A percentile compares a stretch with the other conserved stretches of the same genome.
phyloP scores from a whole-genome alignment of 2,329 filamentous ascomycete genomes.

The Fusarium piperis region DNA sequence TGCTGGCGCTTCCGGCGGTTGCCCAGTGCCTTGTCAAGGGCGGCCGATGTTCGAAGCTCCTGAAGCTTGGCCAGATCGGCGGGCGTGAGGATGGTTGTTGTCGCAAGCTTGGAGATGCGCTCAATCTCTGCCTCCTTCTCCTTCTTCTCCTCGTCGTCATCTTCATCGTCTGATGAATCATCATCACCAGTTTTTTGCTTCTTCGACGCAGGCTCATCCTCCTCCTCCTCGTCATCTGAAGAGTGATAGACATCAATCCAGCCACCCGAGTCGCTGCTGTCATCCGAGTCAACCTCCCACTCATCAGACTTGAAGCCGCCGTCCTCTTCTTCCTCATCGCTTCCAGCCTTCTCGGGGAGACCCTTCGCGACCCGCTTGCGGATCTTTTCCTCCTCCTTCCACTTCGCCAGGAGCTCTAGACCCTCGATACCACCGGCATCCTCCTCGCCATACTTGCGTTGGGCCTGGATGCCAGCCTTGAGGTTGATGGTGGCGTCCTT shows the following conservation, averaged over 20 bases:
- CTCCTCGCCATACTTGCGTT: constrained; percentile 85
- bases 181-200: constrained; percentile 49
- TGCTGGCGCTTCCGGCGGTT: constrained; percentile 57
- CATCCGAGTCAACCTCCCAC: constrained; percentile 70
- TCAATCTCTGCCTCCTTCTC: constrained; percentile 56
- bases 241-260: constrained; percentile 94
- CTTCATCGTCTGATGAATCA: constrained; percentile 40
- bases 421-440: constrained; percentile 86
- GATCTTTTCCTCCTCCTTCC: constrained; percentile 89
- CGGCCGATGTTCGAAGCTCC: constrained; percentile 81
- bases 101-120: constrained; percentile 80
- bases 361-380: constrained; percentile 76
- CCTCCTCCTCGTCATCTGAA: constrained; percentile 74
- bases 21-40: constrained; percentile 72
- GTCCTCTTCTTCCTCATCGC: constrained; percentile 69
- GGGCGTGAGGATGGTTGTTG: constrained; percentile 91
- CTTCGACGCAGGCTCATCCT: constrained; percentile 66
- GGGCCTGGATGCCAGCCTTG: constrained; percentile 77
- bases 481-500: constrained; percentile 90
- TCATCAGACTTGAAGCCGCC: constrained; percentile 64
- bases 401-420: constrained; percentile 88
- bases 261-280: constrained; percentile 78
- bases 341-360: constrained; percentile 69
- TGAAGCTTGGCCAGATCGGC: constrained; percentile 95
- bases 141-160: constrained; percentile 56